Evolutionary conservation across 2,329 filamentous ascomycete genomes (phyloP).

Genomic region (Ophiostoma ips): DNA sequence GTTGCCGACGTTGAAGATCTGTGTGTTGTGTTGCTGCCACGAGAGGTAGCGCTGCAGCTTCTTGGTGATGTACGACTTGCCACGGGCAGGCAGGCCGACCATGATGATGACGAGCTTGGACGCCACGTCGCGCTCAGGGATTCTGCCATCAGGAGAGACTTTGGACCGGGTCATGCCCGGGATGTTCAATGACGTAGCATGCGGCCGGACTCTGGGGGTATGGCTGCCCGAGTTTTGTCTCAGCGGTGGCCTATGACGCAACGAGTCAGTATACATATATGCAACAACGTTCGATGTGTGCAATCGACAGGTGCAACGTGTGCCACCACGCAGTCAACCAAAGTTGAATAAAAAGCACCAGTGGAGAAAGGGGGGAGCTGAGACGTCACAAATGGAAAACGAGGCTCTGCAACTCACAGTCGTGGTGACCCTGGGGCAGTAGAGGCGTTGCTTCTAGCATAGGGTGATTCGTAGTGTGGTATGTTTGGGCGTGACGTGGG

Average conservation of each 20-base stretch:
- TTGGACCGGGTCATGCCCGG: constrained; percentile 91
- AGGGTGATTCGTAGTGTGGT: constrained; percentile 36
- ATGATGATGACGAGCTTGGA: constrained; percentile 96
- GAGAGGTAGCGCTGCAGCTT: constrained; percentile 91
- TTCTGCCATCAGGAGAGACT: constrained; percentile 88
- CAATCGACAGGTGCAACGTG: too few species aligned
- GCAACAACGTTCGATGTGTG: constrained; percentile 1
- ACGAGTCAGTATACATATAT: not conserved
- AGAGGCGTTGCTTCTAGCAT: constrained; percentile 42
- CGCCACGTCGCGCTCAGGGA: constrained; percentile 84
- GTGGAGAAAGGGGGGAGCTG: too few species aligned
- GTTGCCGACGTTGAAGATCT: constrained; percentile 96
- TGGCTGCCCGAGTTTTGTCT: constrained; percentile 61
- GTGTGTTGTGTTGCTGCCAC: constrained; percentile 92
- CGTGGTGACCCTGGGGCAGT: constrained; percentile 45
- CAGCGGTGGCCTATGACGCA: constrained; percentile 42
- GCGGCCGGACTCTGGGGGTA: constrained; percentile 64
- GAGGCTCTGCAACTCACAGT: constrained; percentile 32
- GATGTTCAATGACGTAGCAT: constrained; percentile 92
- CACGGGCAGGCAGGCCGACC: constrained; percentile 88
- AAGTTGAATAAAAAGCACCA: too few species aligned
- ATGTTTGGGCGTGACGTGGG: constrained; percentile 20
- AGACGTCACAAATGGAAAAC: not conserved
- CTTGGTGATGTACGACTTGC: constrained; percentile 98
- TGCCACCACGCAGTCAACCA: too few species aligned